Evolutionary conservation across 2,329 filamentous ascomycete species (phyloP).

Genomic region (Calonectria multiphialidica): DNA sequence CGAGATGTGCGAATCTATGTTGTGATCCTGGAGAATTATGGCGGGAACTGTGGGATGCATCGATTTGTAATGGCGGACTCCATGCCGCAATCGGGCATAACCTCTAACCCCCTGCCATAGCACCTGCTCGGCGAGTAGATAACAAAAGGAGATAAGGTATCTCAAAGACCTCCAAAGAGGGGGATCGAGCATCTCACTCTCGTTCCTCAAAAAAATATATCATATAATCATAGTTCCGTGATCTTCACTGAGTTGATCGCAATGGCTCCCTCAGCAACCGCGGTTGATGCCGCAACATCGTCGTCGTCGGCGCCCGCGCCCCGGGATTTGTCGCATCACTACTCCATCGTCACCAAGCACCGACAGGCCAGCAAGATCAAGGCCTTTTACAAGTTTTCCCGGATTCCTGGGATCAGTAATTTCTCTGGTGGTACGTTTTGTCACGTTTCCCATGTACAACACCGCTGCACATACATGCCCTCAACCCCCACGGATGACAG

Average conservation of each 20-base stretch:
- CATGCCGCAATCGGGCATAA: slow-evolving; percentile 36
- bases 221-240: slow-evolving; percentile 1
- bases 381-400: slow-evolving; percentile 87
- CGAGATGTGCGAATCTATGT: slow-evolving; percentile 34
- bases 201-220: slow-evolving; percentile 5
- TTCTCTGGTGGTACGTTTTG: slow-evolving; percentile 68
- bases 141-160: slow-evolving; percentile 29
- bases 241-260: background rate
- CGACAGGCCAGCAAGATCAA: slow-evolving; percentile 79
- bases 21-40: slow-evolving; percentile 40
- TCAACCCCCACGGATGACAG: background rate
- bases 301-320: slow-evolving; percentile 55
- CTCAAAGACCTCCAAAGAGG: slow-evolving; percentile 19
- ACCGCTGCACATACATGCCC: background rate
- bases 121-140: background rate
- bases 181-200: slow-evolving; percentile 1
- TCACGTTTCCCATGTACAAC: background rate
- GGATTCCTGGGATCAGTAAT: slow-evolving; percentile 72
- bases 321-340: slow-evolving; percentile 83
- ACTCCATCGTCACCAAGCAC: slow-evolving; percentile 76
- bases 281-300: slow-evolving; percentile 14
- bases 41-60: slow-evolving; percentile 32
- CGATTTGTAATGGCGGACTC: slow-evolving; percentile 41
- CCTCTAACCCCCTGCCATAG: background rate
- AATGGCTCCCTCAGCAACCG: slow-evolving; percentile 38